Percentiles rank a stretch among this genome's conserved stretches.
Conservation (phyloP, 2,329 filamentous ascomycete species). For the Calycina marina region DNA sequence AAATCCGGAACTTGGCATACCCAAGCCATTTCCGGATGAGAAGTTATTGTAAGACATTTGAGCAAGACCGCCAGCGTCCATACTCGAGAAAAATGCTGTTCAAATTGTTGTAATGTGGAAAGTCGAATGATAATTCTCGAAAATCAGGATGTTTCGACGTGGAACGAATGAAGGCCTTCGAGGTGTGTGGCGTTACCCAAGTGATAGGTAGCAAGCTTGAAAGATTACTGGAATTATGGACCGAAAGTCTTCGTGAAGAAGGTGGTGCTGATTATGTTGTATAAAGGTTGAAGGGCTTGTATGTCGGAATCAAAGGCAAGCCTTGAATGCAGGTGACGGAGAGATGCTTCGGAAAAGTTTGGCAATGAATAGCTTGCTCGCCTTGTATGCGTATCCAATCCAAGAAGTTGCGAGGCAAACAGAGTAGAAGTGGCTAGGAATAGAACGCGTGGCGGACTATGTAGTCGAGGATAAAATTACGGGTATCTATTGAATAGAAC, state of each 20-base stretch:
- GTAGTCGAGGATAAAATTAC: not conserved
- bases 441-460: not conserved
- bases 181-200: constrained; percentile 9
- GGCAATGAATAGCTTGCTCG: constrained; percentile 14
- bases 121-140: constrained; percentile 4
- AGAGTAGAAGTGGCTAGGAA: not conserved
- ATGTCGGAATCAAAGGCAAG: not conserved
- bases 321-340: constrained; percentile 6
- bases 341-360: constrained; percentile 13
- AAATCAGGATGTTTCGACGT: constrained; percentile 8
- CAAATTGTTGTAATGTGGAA: constrained; percentile 8
- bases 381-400: constrained; percentile 17
- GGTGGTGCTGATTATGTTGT: not conserved
- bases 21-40: constrained; percentile 54
- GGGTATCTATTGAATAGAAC: not conserved
- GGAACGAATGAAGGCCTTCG: constrained; percentile 16
- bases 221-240: constrained; percentile 21
- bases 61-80: constrained; percentile 98
- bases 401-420: constrained; percentile 6
- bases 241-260: constrained; percentile 11
- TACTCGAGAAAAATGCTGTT: constrained; percentile 25
- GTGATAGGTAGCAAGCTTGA: constrained; percentile 7
- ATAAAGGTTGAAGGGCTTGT: not conserved
- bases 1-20: constrained; percentile 65
- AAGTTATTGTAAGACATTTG: constrained; percentile 92